Percentiles rank a stretch among this genome's conserved stretches.
phyloP scores from a whole-genome alignment of 2,329 filamentous ascomycete species.

The Fusarium temperatum region DNA sequence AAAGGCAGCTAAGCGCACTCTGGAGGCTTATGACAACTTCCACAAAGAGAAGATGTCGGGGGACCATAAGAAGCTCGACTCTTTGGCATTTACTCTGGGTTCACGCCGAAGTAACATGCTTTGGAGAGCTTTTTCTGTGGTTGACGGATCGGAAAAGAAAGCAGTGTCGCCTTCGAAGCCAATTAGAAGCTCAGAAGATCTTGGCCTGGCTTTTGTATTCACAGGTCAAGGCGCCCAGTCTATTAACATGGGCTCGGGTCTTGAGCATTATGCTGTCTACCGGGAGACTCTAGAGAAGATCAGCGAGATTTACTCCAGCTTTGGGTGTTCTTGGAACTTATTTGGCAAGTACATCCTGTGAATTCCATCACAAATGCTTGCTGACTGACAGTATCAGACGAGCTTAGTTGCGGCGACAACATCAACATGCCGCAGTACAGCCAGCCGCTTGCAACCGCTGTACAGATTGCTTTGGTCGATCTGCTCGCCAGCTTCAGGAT shows the following conservation, averaged over 20 bases:
- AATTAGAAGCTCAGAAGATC: neutral
- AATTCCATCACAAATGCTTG: rapidly evolving
- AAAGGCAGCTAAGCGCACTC: conserved; percentile 33
- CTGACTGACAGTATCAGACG: neutral
- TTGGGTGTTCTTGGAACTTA: neutral
- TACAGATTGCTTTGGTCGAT: conserved; percentile 57
- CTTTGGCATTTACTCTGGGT: conserved; percentile 45
- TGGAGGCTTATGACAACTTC: neutral
- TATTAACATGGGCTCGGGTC: conserved; percentile 42
- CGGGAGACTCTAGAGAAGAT: conserved; percentile 4
- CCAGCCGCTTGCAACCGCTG: conserved; percentile 53
- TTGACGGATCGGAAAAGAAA: neutral
- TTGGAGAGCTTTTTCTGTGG: neutral
- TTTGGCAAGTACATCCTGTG: neutral
- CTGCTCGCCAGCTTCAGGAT: conserved; percentile 53
- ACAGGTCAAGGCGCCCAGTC: conserved; percentile 51
- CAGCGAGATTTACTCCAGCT: neutral
- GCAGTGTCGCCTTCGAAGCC: neutral
- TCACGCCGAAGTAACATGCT: conserved; percentile 41
- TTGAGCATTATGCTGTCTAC: conserved; percentile 25
- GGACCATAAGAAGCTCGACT: neutral
- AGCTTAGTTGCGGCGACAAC: neutral
- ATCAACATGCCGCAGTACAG: conserved; percentile 52
- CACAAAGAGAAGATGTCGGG: neutral
- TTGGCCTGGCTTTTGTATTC: conserved; percentile 39